These are phyloP conservation scores for Colletotrichum sp. DNA, from an alignment of 2,329 filamentous ascomycete genomes.

Conservation along the genomic window DNA sequence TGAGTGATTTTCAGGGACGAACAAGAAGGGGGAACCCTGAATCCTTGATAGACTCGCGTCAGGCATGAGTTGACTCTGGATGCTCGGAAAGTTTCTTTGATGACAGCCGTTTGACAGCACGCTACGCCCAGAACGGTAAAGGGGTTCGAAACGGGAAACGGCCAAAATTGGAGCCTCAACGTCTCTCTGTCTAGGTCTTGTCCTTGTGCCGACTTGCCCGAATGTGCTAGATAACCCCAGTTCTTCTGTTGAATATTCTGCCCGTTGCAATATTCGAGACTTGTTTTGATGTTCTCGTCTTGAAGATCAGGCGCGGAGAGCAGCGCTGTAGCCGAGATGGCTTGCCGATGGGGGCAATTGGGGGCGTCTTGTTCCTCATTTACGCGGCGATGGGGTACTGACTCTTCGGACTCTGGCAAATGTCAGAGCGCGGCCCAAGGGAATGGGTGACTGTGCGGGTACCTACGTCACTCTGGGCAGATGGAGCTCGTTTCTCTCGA, in stretches of 20 bases:
- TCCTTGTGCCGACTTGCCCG: not conserved
- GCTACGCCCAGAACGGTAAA: conserved; percentile 5
- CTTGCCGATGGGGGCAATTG: not conserved
- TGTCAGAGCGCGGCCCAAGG: conserved; percentile 14
- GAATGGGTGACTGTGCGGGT: not conserved
- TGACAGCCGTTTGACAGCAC: conserved; percentile 7
- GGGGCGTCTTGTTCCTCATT: not conserved
- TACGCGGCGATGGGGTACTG: not conserved
- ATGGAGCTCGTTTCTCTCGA: not conserved
- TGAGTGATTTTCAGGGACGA: not conserved
- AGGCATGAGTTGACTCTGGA: not conserved
- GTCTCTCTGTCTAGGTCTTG: not conserved
- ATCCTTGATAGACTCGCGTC: not conserved
- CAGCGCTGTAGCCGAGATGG: not conserved
- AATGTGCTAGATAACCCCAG: not conserved
- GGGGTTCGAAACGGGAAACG: not conserved
- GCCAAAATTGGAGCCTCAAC: not conserved
- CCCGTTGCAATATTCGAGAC: not conserved
- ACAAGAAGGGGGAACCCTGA: not conserved
- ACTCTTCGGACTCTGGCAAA: not conserved
- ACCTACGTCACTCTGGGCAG: conserved; percentile 14
- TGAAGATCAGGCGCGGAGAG: not conserved
- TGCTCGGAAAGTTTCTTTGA: not conserved
- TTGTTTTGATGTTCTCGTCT: not conserved
- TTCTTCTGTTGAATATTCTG: not conserved